Evolutionary conservation across 805 yeast genomes (phyloP).

Genomic region (Maudiozyma saulgeensis): DNA sequence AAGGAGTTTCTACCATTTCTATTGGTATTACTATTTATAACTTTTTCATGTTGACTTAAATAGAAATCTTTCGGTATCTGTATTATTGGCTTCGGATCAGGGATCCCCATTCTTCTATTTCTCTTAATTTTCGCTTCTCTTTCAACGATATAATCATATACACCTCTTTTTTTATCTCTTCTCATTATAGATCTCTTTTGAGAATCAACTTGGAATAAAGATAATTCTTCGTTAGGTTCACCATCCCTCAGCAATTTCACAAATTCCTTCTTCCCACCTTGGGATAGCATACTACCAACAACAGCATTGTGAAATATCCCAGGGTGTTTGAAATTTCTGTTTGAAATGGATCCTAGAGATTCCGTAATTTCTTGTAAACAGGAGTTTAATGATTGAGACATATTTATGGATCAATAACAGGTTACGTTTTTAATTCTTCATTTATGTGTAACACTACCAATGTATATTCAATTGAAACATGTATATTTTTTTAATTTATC

Average conservation of each 20-base stretch:
- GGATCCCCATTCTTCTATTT: constrained; percentile 27
- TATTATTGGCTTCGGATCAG: constrained; percentile 22
- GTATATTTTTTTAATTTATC: no score
- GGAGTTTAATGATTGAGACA: constrained; percentile 24
- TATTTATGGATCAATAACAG: not conserved
- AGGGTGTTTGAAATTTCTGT: constrained; percentile 42
- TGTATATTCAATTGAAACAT: no score
- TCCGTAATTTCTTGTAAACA: constrained; percentile 31
- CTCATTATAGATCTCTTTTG: constrained; percentile 34
- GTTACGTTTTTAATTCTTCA: not conserved
- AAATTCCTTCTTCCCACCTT: constrained; percentile 25
- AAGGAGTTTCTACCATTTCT: constrained; percentile 11
- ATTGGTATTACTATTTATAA: constrained; percentile 10
- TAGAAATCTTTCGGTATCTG: constrained; percentile 22
- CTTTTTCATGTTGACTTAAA: constrained; percentile 20
- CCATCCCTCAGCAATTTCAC: constrained; percentile 54
- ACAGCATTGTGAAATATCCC: constrained; percentile 62
- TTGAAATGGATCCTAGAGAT: constrained; percentile 33
- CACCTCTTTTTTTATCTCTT: constrained; percentile 40
- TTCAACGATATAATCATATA: constrained; percentile 29
- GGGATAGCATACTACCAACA: constrained; percentile 35
- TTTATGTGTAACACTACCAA: not conserved
- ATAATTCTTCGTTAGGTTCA: constrained; percentile 37
- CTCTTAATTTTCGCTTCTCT: constrained; percentile 24
- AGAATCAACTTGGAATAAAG: constrained; percentile 37